These are phyloP conservation scores for Paracorniculantispora psalliotae DNA, from an alignment of 2,329 filamentous ascomycete species.

Conservation along the genomic window DNA sequence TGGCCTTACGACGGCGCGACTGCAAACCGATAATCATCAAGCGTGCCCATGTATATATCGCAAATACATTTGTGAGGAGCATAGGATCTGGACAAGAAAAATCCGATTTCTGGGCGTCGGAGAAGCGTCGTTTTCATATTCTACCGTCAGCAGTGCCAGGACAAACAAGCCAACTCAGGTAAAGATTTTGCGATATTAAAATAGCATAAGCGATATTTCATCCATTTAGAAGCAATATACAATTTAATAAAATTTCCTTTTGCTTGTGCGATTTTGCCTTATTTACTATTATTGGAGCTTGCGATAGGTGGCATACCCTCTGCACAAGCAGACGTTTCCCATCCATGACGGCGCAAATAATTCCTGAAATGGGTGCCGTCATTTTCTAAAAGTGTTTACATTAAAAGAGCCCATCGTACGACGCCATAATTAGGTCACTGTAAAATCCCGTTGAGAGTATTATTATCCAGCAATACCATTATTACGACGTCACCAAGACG, in stretches of 20 bases:
- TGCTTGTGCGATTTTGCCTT: too few relatives aligned
- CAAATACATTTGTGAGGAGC: not conserved
- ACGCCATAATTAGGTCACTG: not conserved
- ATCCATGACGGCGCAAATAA: too few relatives aligned
- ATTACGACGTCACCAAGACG: conserved; percentile 8
- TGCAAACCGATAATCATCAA: not conserved
- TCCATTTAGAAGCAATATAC: too few relatives aligned
- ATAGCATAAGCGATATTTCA: too few relatives aligned
- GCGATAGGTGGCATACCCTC: too few relatives aligned
- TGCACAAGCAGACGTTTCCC: too few relatives aligned
- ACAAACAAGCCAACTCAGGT: not conserved
- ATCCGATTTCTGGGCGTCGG: not conserved
- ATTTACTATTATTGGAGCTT: too few relatives aligned
- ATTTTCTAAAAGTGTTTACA: too few relatives aligned
- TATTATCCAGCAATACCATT: not conserved
- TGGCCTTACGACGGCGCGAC: not conserved
- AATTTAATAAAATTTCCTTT: too few relatives aligned
- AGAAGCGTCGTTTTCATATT: not conserved
- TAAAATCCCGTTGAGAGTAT: not conserved
- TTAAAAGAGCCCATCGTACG: not conserved
- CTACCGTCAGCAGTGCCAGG: not conserved
- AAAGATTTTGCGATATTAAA: not conserved
- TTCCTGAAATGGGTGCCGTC: too few relatives aligned
- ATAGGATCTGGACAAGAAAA: not conserved
- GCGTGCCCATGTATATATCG: not conserved